A percentile compares a stretch with the other conserved stretches of the same genome.
Evolutionary conservation across 176 grass and related monocot genomes (phyloP).

Genomic region (Lolium rigidum): DNA sequence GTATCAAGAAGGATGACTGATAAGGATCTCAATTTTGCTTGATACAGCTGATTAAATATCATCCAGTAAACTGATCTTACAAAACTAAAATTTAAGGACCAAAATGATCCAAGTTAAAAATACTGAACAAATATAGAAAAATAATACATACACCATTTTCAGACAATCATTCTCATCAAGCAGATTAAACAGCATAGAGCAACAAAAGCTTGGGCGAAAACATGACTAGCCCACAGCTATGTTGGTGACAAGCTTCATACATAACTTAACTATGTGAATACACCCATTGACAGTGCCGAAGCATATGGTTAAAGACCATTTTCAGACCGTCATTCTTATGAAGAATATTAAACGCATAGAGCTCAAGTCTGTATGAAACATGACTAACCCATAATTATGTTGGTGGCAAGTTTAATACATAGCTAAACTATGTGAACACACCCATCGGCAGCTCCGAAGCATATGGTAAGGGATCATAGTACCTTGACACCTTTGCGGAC

Average conservation of each 20-base stretch:
- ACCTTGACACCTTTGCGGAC: constrained; percentile 50
- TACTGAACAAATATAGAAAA: neutral
- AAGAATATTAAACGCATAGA: neutral
- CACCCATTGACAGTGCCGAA: neutral
- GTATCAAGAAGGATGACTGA: neutral
- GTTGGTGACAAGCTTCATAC: neutral
- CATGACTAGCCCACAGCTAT: constrained; percentile 16
- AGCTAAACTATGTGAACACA: neutral
- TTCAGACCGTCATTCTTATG: neutral
- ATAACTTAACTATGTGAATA: constrained; percentile 11
- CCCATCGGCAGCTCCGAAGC: neutral
- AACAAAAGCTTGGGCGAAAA: neutral
- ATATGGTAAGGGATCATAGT: neutral
- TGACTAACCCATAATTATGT: constrained; percentile 13
- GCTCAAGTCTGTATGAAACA: neutral
- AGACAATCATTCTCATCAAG: neutral
- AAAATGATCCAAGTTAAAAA: neutral
- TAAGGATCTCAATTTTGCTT: neutral
- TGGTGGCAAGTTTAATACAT: neutral
- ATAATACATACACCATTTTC: neutral
- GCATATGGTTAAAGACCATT: neutral
- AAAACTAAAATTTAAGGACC: neutral
- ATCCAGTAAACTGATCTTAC: neutral
- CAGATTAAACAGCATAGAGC: neutral
- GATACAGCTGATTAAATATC: neutral